Evolutionary conservation across 768 basidiomycete species (phyloP).

Genomic region (Agaricus sinodeliciosus): DNA sequence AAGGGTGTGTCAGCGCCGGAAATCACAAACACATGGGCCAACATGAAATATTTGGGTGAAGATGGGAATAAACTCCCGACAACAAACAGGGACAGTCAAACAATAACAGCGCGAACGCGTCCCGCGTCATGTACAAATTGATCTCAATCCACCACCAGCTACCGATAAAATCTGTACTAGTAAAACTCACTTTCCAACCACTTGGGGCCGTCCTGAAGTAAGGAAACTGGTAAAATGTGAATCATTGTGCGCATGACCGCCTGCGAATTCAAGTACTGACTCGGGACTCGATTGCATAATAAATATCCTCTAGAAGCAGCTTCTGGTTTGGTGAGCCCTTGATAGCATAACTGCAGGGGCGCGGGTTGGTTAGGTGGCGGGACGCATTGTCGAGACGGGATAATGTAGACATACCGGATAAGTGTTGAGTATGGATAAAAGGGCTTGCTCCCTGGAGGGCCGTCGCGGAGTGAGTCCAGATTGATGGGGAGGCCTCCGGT

Average conservation of each 20-base stretch:
- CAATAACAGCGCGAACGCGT: slow-evolving; percentile 59
- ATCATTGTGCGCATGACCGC: slow-evolving; percentile 13
- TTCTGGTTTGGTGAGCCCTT: slow-evolving; percentile 88
- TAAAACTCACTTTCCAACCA: slow-evolving; percentile 79
- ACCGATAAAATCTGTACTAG: slow-evolving; percentile 4
- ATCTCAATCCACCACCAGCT: slow-evolving; percentile 12
- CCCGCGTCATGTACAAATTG: slow-evolving; percentile 22
- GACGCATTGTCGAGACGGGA: background rate
- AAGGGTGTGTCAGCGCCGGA: slow-evolving; percentile 20
- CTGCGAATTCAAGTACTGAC: slow-evolving; percentile 36
- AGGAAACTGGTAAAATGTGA: slow-evolving; percentile 53
- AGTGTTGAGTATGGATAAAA: slow-evolving; percentile 90
- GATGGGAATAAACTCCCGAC: slow-evolving; percentile 32
- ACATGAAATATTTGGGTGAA: slow-evolving; percentile 21
- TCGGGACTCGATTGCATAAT: slow-evolving; percentile 86
- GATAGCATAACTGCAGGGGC: slow-evolving; percentile 66
- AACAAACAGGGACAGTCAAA: slow-evolving; percentile 62
- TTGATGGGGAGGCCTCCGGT: slow-evolving; percentile 83
- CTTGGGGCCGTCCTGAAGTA: slow-evolving; percentile 83
- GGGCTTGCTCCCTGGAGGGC: slow-evolving; percentile 83
- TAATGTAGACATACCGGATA: slow-evolving; percentile 57
- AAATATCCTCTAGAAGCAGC: slow-evolving; percentile 81
- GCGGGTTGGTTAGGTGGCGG: slow-evolving; percentile 11
- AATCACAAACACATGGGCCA: slow-evolving; percentile 16
- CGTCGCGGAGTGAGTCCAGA: slow-evolving; percentile 80